A percentile compares a stretch with the other conserved stretches of the same genome.
Conservation (phyloP, 108 stramenopile genomes). For the Skeletonema grethae region DNA sequence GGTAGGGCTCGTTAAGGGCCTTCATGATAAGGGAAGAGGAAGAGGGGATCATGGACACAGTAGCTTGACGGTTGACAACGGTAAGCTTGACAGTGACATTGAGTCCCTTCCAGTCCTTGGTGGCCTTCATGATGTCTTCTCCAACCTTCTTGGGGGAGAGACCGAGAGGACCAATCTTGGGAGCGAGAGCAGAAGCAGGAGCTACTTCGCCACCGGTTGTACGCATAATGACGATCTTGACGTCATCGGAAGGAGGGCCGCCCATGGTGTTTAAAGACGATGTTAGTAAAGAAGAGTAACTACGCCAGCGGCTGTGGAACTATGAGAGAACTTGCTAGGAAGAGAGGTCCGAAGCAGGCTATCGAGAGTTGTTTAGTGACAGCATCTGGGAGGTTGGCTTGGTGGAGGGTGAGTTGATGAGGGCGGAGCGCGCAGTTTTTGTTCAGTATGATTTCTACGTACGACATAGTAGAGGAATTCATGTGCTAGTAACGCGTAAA, state of each 20-base stretch:
- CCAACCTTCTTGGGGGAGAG: conserved; percentile 99
- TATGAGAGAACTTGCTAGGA: conserved; percentile 3
- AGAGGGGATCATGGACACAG: conserved; percentile 97
- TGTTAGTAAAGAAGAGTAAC: conserved; percentile 66
- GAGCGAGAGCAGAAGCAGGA: conserved; percentile 97
- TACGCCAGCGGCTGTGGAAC: conserved; percentile 44
- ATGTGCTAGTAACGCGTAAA: conserved; percentile 19
- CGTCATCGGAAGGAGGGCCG: conserved; percentile 92
- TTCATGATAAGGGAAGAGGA: conserved; percentile 99
- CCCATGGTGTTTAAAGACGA: conserved; percentile 98
- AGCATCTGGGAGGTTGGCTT: neutral
- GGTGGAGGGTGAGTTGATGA: neutral
- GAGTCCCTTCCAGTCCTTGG: conserved; percentile 99
- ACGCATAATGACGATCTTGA: conserved; percentile 97
- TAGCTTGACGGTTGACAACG: conserved; percentile 99
- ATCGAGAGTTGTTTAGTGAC: neutral
- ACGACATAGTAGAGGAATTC: neutral
- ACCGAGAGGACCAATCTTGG: conserved; percentile 99
- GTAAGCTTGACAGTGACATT: conserved; percentile 99
- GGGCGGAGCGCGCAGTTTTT: neutral
- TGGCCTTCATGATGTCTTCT: conserved; percentile 99
- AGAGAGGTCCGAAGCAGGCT: neutral
- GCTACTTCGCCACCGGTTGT: conserved; percentile 99
- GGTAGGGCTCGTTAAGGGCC: conserved; percentile 99
- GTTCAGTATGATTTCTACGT: conserved; percentile 24